Percentiles rank a stretch among this genome's conserved stretches.
Evolutionary conservation across 495 filamentous ascomycete species (phyloP).

Genomic region (Bombardia bombarda): DNA sequence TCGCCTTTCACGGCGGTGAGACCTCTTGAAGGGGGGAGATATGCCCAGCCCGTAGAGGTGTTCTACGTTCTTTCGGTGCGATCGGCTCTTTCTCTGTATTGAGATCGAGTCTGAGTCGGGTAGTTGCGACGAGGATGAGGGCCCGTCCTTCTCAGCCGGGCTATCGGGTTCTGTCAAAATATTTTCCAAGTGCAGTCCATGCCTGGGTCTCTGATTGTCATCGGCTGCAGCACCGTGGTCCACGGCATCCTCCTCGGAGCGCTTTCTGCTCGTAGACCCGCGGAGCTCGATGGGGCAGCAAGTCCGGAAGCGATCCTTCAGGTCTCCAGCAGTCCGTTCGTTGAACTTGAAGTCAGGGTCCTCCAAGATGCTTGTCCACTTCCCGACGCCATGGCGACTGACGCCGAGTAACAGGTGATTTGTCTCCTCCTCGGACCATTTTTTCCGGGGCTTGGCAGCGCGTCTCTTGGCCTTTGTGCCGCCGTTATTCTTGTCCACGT

Average conservation of each 20-base stretch:
- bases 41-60: slow-evolving; percentile 52
- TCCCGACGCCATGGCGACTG: slow-evolving; percentile 72
- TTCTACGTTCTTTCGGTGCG: slow-evolving; percentile 46
- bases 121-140: neutral
- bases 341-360: slow-evolving; percentile 70
- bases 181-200: slow-evolving; percentile 37
- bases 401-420: slow-evolving; percentile 69
- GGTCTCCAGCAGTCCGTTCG: slow-evolving; percentile 63
- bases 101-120: slow-evolving; percentile 11
- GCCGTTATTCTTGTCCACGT: slow-evolving; percentile 11
- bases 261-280: slow-evolving; percentile 22
- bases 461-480: slow-evolving; percentile 29
- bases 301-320: slow-evolving; percentile 81
- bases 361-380: slow-evolving; percentile 79
- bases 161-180: slow-evolving; percentile 37
- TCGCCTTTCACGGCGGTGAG: slow-evolving; percentile 45
- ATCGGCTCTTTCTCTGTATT: slow-evolving; percentile 35
- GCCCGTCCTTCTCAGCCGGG: slow-evolving; percentile 11
- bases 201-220: slow-evolving; percentile 19
- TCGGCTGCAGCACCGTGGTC: slow-evolving; percentile 6
- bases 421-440: slow-evolving; percentile 83
- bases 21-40: slow-evolving; percentile 44
- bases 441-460: slow-evolving; percentile 43
- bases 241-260: neutral
- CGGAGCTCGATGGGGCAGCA: slow-evolving; percentile 58